Evolutionary conservation across 2,329 filamentous ascomycete species (phyloP), one percentile per base, ranked within the genome.

Genomic region (Trichoderma breve): DNA sequence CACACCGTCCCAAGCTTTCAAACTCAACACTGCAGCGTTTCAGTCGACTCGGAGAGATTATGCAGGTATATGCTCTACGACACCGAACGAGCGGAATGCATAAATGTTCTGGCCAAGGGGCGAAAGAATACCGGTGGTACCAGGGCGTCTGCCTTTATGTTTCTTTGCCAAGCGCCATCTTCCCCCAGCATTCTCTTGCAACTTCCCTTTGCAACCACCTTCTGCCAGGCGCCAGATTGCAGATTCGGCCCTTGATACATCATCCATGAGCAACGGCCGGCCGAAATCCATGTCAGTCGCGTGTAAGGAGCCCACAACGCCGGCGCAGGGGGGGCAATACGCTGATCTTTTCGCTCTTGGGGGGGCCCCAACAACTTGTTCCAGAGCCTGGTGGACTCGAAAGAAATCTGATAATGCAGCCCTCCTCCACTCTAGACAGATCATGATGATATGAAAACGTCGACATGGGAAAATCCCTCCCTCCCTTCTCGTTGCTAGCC

Each of bases 381-480:
- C 51, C 64, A 58, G 51, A 67, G 64, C 51, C 64, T 36, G 30
- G 32, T 61, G 51, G 28, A n/a, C 24, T 61, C 21, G n/a, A 62
- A 4, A 15, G 32, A 51, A 28, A 18, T 43, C 47, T 68, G 26
- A 34, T 51, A 18, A 36, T 43, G 55, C 28, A 26, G 21, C 36
- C 26, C 51, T 21, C 57, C 57, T 69, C 66, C 55, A 36, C 66
- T 39, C 30, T 14, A 18, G 51, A 51, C 28, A 36, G 21, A 61
- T 34, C 39, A 69, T 69, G 66, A 69, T 69, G 30, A 28, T 21
- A 62, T 43, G 57, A 39, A 30, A 1, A 53, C 15, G 28, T 62
- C 66, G 57, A 69, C 57, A 69, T 69, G 26, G 30, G 21, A 61
- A 69, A 61, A 61, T 69, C 57, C 66, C 57, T 62, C 66, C 39